Base-by-base conservation (phyloP, 306 rosid species). In the Abrus pulchellus region DNA sequence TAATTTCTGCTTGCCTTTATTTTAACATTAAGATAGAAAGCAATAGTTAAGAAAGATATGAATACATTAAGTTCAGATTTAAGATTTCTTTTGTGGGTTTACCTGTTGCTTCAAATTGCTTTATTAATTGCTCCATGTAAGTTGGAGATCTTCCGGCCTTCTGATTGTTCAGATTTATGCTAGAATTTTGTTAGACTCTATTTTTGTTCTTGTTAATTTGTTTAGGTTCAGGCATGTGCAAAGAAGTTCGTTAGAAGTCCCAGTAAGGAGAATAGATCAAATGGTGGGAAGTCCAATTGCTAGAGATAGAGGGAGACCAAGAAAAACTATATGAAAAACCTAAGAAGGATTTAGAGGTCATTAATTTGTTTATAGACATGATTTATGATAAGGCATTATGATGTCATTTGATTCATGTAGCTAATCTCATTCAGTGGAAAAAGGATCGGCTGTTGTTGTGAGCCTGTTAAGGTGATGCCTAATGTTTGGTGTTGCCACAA, bases 81-180 rank as follows among this genome's bases (percentile, higher is more conserved):
- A 14, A 45, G 28, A 57, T 40, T 38, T 50, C 11, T 7, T 60
- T 50, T 72, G 29, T 27, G 36, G 41, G 52, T 68, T 44, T 56
- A 57, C 38, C 30, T 72, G 27, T 38, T 34, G 33, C 74, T 72
- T 65, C 80, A 74, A 14, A 74, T 64, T 52, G 43, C 68, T 81
- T 72, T 12, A 7, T 36, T 60, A 59, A 3, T 43, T n/a, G 3
- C 62, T 53, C 74, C 34, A 65, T 53, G 68, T 32, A 32, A 64
- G 50, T 52, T 32, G 10, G 60, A 30, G 68, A 28, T 34, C 28
- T 80, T 40, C 48, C 44, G 7, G 59, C 36, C 55, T 41, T 10
- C 3, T 4, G 2, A 4, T 81, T n/a, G 28, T 57, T 79, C 47
- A 55, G 27, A 54, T 81, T 12, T 11, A 8, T 73, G 61, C 11